Percentiles rank a stretch among this genome's conserved stretches.
These are phyloP conservation scores for Leonotis leonurus DNA, from an alignment of 257 asterid genomes.

Conservation along the genomic window DNA sequence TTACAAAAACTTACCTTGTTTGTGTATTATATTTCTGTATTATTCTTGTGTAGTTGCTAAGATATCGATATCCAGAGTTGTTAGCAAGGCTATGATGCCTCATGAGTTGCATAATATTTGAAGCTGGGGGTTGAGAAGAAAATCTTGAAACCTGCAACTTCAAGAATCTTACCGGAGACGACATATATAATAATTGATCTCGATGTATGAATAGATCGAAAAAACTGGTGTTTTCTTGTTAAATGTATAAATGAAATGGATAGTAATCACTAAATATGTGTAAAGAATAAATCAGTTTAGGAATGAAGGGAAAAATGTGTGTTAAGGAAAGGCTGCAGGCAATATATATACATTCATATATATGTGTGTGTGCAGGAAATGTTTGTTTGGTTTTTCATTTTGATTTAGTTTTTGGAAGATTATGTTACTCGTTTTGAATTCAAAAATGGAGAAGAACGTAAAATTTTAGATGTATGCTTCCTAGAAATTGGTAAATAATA, in stretches of 20 bases:
- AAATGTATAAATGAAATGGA: not conserved
- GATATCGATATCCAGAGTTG: conserved; percentile 16
- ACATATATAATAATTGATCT: conserved; percentile 6
- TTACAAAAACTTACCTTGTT: conserved; percentile 18
- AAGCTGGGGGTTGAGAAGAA: conserved; percentile 2
- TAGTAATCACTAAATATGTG: not conserved
- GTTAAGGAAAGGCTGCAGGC: too few species aligned
- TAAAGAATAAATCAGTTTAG: not conserved
- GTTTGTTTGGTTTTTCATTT: too few species aligned
- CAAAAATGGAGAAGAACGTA: not conserved
- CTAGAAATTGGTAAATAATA: not conserved
- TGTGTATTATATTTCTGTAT: not conserved
- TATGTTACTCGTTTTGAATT: too few species aligned
- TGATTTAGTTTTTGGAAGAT: too few species aligned
- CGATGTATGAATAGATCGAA: not conserved
- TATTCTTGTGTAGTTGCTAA: conserved; percentile 13
- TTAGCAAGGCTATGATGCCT: conserved; percentile 6
- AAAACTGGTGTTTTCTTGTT: not conserved
- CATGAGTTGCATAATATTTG: not conserved
- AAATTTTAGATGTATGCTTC: too few species aligned
- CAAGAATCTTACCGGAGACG: conserved; percentile 17
- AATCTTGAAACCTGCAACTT: conserved; percentile 15
- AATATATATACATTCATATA: too few species aligned
- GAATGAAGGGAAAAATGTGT: conserved; percentile 8
- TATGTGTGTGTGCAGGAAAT: too few species aligned